These are phyloP conservation scores for Noccaea bulbosa DNA, from an alignment of 345 rosid species.

Conservation along the genomic window DNA sequence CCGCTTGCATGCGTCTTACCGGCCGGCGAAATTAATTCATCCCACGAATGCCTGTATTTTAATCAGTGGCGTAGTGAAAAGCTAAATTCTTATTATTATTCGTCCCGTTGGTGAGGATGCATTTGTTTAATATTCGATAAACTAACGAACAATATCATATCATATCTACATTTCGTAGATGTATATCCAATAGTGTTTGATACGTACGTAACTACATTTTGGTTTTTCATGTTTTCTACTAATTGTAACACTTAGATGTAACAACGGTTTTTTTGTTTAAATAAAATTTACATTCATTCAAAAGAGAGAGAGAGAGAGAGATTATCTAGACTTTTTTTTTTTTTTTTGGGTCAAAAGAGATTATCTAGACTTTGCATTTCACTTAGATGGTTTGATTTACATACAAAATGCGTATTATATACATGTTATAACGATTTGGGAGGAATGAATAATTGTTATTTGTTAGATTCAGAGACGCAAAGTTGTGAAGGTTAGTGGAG, in stretches of 20 bases:
- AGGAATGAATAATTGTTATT: constrained; percentile 9
- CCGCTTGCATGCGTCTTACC: constrained; percentile 2
- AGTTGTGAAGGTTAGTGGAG: constrained; percentile 35
- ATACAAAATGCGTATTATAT: background rate
- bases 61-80: background rate
- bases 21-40: background rate
- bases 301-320: no score
- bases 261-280: no score
- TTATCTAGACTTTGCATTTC: background rate
- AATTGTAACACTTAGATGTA: no score
- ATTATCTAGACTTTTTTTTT: background rate
- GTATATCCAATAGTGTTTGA: constrained; percentile 8
- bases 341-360: no score
- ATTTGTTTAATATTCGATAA: background rate
- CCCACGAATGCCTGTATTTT: background rate
- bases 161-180: background rate
- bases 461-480: constrained; percentile 16
- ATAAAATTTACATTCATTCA: no score
- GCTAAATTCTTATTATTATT: background rate
- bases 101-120: background rate
- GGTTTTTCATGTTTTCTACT: no score
- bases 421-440: background rate
- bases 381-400: constrained; percentile 3
- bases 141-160: constrained; percentile 13
- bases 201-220: background rate